These are phyloP conservation scores for Marasmius oreades DNA, from an alignment of 1,284 basidiomycete species.

Conservation along the genomic window DNA sequence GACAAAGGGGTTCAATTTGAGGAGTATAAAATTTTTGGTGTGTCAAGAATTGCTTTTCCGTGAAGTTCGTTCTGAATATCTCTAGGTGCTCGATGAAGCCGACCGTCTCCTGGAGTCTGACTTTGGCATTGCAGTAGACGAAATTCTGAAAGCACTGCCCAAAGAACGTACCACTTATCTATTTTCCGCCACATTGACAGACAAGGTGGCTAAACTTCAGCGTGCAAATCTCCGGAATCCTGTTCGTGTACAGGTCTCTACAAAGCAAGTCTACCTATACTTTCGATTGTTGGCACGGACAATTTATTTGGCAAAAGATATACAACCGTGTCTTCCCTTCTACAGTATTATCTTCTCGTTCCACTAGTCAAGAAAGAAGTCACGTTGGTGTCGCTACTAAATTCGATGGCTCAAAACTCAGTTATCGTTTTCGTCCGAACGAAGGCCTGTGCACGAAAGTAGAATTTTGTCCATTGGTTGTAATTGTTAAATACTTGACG, in stretches of 20 bases:
- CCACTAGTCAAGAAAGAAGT: slow-evolving; percentile 95
- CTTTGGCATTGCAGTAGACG: slow-evolving; percentile 96
- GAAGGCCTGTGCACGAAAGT: slow-evolving; percentile 92
- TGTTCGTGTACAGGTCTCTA: slow-evolving; percentile 88
- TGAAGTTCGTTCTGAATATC: slow-evolving; percentile 3
- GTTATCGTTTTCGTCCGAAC: slow-evolving; percentile 97
- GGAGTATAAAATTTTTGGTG: slow-evolving; percentile 88
- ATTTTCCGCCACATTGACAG: slow-evolving; percentile 99
- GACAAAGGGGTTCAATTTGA: slow-evolving; percentile 95
- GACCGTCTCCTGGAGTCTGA: slow-evolving; percentile 97
- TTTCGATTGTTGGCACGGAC: no score
- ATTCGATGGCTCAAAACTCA: slow-evolving; percentile 88
- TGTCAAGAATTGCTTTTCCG: slow-evolving; percentile 22
- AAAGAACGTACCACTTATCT: slow-evolving; percentile 94
- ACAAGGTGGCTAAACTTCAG: slow-evolving; percentile 97
- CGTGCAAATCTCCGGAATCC: slow-evolving; percentile 95
- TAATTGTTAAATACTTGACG: slow-evolving; percentile 4
- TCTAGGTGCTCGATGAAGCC: slow-evolving; percentile 95
- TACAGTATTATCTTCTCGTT: slow-evolving; percentile 96
- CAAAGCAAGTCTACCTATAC: slow-evolving; percentile 74
- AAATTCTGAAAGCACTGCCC: slow-evolving; percentile 94
- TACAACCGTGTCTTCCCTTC: slow-evolving; percentile 91
- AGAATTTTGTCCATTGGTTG: slow-evolving; percentile 16
- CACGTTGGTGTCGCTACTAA: slow-evolving; percentile 86
- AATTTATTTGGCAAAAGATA: no score